These are phyloP conservation scores for Acephala macrosclerotiorum DNA, from an alignment of 2,329 filamentous ascomycete species.

Conservation along the genomic window DNA sequence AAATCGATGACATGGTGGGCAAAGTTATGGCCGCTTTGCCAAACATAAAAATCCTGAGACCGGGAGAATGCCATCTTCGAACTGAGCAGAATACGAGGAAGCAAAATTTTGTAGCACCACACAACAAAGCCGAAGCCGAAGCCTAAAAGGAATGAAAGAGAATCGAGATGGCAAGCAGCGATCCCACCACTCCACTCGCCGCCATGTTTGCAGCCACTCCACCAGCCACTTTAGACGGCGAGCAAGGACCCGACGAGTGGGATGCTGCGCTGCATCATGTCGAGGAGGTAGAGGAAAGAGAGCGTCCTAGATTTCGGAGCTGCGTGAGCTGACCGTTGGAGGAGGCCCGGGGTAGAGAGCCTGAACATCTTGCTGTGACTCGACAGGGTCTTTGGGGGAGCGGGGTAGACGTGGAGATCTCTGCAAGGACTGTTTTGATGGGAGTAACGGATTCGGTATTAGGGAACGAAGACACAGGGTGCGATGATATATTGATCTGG, in stretches of 20 bases:
- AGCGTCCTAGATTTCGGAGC: neutral
- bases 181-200: too few species aligned
- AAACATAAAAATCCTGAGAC: neutral
- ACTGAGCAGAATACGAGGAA: neutral
- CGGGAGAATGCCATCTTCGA: neutral
- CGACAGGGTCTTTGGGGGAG: neutral
- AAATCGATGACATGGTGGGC: neutral
- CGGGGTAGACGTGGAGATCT: too few species aligned
- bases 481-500: too few species aligned
- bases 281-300: neutral
- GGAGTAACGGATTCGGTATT: too few species aligned
- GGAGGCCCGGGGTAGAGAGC: neutral
- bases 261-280: neutral
- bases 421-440: too few species aligned
- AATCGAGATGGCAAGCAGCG: too few species aligned
- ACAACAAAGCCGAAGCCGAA: neutral
- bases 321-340: neutral
- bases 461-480: too few species aligned
- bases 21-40: neutral
- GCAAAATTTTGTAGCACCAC: neutral
- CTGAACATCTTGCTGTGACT: neutral
- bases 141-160: neutral
- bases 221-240: neutral
- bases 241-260: constrained; percentile 1
- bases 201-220: neutral